Percentiles rank a stretch among this genome's conserved stretches.
phyloP scores from a whole-genome alignment of 805 yeast species.

The Grigorovia humatica region DNA sequence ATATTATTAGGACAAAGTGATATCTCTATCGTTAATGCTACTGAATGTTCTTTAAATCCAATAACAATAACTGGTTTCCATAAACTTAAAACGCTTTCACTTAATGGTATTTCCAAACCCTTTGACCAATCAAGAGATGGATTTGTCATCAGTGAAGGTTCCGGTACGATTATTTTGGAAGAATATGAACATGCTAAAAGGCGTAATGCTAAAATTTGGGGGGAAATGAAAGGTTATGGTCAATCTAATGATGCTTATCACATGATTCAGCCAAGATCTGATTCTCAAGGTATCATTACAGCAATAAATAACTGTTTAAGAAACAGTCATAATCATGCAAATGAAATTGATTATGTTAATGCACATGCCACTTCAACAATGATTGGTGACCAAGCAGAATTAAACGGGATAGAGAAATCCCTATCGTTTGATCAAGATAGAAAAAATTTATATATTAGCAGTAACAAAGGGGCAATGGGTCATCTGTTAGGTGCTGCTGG shows the following conservation, averaged over 20 bases:
- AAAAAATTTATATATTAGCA: constrained; percentile 43
- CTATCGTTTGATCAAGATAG: constrained; percentile 13
- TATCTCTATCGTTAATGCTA: constrained; percentile 88
- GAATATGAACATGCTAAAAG: constrained; percentile 67
- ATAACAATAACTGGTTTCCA: constrained; percentile 84
- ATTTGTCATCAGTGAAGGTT: constrained; percentile 89
- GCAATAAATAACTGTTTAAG: constrained; percentile 73
- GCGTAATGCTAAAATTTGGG: constrained; percentile 55
- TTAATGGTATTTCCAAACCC: constrained; percentile 66
- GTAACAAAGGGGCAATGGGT: constrained; percentile 89
- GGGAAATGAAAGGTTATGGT: constrained; percentile 82
- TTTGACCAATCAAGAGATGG: constrained; percentile 75
- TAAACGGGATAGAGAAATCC: constrained; percentile 47
- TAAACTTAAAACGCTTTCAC: constrained; percentile 70
- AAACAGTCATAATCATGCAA: constrained; percentile 37
- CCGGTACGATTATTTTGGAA: constrained; percentile 74
- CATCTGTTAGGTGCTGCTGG: constrained; percentile 96
- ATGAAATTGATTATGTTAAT: constrained; percentile 64
- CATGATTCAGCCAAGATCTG: constrained; percentile 79
- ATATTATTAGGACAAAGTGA: constrained; percentile 73
- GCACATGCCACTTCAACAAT: constrained; percentile 96
- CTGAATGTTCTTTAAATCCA: constrained; percentile 83
- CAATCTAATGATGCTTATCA: constrained; percentile 85
- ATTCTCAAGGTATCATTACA: constrained; percentile 75
- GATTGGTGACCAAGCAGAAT: constrained; percentile 85